phyloP scores from a whole-genome alignment of 352 stramenopile species.

The Phytophthora vignae region DNA sequence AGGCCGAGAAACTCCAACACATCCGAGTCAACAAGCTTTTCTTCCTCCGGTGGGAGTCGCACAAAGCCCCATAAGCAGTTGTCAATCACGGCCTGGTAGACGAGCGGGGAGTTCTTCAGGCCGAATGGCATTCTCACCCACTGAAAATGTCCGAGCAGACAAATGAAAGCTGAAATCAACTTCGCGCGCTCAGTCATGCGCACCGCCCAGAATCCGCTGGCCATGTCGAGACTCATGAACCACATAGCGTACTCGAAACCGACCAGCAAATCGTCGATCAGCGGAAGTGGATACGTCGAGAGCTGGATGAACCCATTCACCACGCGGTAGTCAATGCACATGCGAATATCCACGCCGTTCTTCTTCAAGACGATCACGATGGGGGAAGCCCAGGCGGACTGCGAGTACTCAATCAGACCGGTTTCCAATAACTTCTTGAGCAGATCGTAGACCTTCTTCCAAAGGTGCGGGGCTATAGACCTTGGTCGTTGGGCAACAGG shows the following conservation, averaged over 20 bases:
- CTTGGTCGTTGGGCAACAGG: background rate
- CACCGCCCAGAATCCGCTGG: constrained; percentile 1
- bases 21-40: background rate
- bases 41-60: background rate
- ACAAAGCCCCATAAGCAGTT: constrained; percentile 8
- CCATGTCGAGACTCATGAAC: constrained; percentile 4
- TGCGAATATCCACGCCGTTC: constrained; percentile 5
- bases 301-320: constrained; percentile 4
- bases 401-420: background rate
- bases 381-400: background rate
- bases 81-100: background rate
- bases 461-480: background rate
- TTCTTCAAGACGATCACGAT: constrained; percentile 10
- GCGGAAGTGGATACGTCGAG: background rate
- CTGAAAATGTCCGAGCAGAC: constrained; percentile 8
- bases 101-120: background rate
- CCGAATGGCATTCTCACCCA: constrained; percentile 8
- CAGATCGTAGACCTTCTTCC: background rate
- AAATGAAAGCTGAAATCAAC: constrained; percentile 6
- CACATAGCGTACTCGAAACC: background rate
- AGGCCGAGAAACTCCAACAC: background rate
- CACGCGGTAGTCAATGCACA: constrained; percentile 9
- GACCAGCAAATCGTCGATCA: constrained; percentile 10
- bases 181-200: background rate
- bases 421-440: background rate